Conservation (phyloP, 495 filamentous ascomycete species). For the Neurospora tetrasperma region DNA sequence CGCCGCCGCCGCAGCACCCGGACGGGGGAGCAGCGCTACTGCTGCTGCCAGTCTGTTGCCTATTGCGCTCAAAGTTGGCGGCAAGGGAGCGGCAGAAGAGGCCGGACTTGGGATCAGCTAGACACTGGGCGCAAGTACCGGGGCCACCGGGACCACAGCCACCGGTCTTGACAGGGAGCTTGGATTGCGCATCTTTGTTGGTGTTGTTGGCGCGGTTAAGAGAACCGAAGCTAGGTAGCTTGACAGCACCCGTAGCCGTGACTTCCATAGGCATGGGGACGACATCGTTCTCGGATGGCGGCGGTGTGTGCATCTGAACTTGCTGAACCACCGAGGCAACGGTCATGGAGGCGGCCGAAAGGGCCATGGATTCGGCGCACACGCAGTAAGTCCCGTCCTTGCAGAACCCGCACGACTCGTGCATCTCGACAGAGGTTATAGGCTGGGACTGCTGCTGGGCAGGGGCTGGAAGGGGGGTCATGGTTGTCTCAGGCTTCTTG, state of each 20-base stretch:
- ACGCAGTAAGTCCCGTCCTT: constrained; percentile 74
- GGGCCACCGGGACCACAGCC: constrained; percentile 59
- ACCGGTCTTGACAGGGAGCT: constrained; percentile 1
- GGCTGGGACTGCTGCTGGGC: constrained; percentile 3
- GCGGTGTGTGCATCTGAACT: constrained; percentile 54
- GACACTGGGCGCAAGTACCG: constrained; percentile 72
- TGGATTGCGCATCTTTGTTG: background rate
- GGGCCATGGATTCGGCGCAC: constrained; percentile 57
- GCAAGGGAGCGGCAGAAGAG: constrained; percentile 82
- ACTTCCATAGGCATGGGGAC: constrained; percentile 37
- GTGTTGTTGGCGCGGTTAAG: background rate
- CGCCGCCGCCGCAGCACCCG: constrained; percentile 26
- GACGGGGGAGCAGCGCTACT: constrained; percentile 24
- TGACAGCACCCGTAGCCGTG: constrained; percentile 37
- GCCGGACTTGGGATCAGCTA: constrained; percentile 64
- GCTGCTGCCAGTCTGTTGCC: constrained; percentile 15
- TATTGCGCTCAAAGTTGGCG: constrained; percentile 43
- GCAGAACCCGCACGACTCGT: constrained; percentile 80
- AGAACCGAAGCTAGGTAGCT: constrained; percentile 33
- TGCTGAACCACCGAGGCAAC: constrained; percentile 27
- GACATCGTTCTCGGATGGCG: constrained; percentile 57
- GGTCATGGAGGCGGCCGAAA: constrained; percentile 25
- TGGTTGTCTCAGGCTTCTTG: constrained; percentile 10
- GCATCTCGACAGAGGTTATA: constrained; percentile 20
- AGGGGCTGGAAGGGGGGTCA: constrained; percentile 10